These are phyloP conservation scores for Colletotrichum paranaense DNA, from an alignment of 2,329 filamentous ascomycete genomes.

Conservation along the genomic window DNA sequence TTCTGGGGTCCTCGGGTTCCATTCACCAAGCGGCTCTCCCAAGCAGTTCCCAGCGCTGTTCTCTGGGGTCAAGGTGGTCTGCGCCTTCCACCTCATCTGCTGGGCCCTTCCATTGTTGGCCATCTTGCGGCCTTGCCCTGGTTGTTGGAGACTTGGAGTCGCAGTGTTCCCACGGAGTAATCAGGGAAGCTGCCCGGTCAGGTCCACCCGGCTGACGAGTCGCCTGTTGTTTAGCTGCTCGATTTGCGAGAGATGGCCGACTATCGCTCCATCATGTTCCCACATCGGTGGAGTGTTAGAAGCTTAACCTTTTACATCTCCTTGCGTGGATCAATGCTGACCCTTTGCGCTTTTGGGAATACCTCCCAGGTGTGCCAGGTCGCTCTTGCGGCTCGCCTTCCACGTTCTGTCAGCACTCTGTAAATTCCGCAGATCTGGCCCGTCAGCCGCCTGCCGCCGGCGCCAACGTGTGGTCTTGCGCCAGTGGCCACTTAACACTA, in stretches of 20 bases:
- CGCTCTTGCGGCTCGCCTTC: too few species aligned
- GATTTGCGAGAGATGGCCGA: neutral
- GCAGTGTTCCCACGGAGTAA: conserved; percentile 13
- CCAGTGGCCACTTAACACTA: too few species aligned
- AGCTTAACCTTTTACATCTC: conserved; percentile 27
- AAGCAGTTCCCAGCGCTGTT: conserved; percentile 1
- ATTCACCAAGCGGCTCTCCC: neutral
- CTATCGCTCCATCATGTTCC: conserved; percentile 17
- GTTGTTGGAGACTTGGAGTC: neutral
- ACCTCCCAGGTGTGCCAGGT: too few species aligned
- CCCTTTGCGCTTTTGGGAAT: neutral
- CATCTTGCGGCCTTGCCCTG: neutral
- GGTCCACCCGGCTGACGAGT: conserved; percentile 26
- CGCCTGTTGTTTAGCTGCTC: neutral
- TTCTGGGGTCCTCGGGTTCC: neutral
- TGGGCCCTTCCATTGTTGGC: neutral
- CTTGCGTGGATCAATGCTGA: conserved; percentile 26
- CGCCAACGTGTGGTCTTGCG: neutral
- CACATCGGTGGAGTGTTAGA: conserved; percentile 27
- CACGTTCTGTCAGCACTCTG: too few species aligned
- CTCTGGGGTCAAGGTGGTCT: neutral
- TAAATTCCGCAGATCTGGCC: conserved; percentile 23
- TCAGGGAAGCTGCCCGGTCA: neutral
- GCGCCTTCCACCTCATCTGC: neutral
- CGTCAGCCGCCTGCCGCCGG: neutral